Evolutionary conservation across 2,329 filamentous ascomycete species (phyloP).

Genomic region (Whalleya microplaca): DNA sequence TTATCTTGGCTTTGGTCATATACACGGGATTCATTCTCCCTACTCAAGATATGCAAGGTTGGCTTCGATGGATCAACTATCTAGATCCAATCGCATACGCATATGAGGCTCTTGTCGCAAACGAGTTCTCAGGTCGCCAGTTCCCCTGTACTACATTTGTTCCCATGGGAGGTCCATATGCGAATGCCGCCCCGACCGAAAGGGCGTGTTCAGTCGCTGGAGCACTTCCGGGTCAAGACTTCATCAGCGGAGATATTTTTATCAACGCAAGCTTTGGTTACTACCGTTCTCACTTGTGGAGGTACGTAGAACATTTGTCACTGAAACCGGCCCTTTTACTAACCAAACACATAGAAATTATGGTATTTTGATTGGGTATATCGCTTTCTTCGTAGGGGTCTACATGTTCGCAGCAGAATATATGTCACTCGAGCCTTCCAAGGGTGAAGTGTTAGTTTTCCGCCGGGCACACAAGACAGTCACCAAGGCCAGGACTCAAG

Average conservation of each 20-base stretch:
- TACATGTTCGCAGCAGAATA: conserved; percentile 66
- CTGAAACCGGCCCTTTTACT: neutral
- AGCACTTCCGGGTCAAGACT: conserved; percentile 39
- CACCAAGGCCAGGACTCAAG: conserved; percentile 25
- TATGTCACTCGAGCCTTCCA: conserved; percentile 45
- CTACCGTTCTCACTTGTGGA: conserved; percentile 49
- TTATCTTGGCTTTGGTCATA: conserved; percentile 68
- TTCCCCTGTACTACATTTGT: conserved; percentile 58
- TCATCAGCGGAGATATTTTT: conserved; percentile 51
- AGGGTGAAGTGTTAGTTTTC: conserved; percentile 73
- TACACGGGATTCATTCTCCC: conserved; percentile 72
- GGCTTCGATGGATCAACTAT: conserved; percentile 84
- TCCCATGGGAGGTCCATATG: conserved; percentile 39
- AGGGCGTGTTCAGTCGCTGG: conserved; percentile 12
- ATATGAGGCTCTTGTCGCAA: conserved; percentile 80
- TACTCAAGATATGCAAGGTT: conserved; percentile 71
- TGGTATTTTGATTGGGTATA: conserved; percentile 54
- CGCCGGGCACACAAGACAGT: conserved; percentile 56
- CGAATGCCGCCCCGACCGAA: conserved; percentile 4
- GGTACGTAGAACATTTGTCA: conserved; percentile 12
- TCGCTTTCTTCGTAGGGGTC: conserved; percentile 62
- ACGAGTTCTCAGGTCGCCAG: conserved; percentile 72
- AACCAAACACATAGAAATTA: conserved; percentile 41
- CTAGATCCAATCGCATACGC: conserved; percentile 78
- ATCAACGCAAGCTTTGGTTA: conserved; percentile 49